Evolutionary conservation across 805 yeast genomes (phyloP), one percentile per base, ranked within the genome.

Genomic region (Diddensiella caesifluorescens): DNA sequence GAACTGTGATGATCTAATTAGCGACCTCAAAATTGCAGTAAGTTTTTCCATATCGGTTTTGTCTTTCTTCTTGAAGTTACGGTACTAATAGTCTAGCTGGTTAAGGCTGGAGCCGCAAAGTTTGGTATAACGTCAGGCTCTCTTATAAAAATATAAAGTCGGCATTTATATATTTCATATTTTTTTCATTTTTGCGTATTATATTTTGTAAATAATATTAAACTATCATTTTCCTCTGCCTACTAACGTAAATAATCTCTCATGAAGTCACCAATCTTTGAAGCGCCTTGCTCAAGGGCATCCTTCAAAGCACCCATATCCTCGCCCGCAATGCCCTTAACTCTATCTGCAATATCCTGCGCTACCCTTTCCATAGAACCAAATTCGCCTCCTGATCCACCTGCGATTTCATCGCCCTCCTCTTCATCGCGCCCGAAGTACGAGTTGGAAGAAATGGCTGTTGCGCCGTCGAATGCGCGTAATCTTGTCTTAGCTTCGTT

Each of bases 251-350:
- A 68, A 56, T 85, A 87, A 59, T 90, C 97, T 56, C 97, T 77
- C 68, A 92, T 70, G 59, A 83, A 79, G 22, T 81, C 83, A 22
- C 94, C 86, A 42, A 90, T 69, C 64, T 85, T 88, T 58, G 80
- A 83, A 19, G 97, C 97, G 45, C 97, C 97, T 51, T 79, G 84
- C 64, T 90, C 97, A 49, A 92, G 73, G 12, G 88, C 96, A 62
- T 86, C 95, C 67, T 85, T 88, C 57, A 92, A 67, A 44, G 81
- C 87, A 37, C 83, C 87, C 59, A 92, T 69, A 63, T 92, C 98
- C 56, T 92, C 95, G 53, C 80, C 80, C n/a, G 90, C 81, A 44
- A 82, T 79, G 38, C 80, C 79, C 40, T 81, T 71, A 56, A 85
- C 79, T 49, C 80, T 75, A 31, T 77, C 73, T 1, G 85, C 85